phyloP scores from a whole-genome alignment of 2,329 filamentous ascomycete genomes.

The Sporothrix luriei region DNA sequence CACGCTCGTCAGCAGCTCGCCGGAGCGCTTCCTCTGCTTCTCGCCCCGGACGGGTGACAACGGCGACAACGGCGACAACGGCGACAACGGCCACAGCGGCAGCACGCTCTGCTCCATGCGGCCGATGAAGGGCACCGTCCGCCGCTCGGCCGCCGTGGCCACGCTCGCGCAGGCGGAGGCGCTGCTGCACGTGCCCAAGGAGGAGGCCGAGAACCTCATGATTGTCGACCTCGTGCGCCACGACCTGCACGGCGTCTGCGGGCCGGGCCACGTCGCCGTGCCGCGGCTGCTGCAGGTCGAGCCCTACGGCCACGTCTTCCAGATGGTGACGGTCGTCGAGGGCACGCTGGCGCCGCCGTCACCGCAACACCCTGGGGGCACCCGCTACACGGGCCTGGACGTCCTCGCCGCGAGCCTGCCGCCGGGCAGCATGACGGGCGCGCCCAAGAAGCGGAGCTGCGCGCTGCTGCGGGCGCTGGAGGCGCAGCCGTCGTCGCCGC shows the following conservation, averaged over 20 bases:
- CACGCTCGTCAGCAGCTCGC: constrained; percentile 80
- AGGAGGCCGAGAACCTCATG: constrained; percentile 96
- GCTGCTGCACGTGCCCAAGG: constrained; percentile 79
- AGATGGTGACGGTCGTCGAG: constrained; percentile 87
- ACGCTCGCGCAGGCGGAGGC: constrained; percentile 72
- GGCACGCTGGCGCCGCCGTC: constrained; percentile 66
- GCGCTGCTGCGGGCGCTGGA: constrained; percentile 77
- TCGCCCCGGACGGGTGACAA: neutral
- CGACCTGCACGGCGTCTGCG: constrained; percentile 83
- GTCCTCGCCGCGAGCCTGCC: constrained; percentile 78
- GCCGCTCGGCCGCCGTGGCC: constrained; percentile 65
- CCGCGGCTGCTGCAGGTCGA: constrained; percentile 82
- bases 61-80: neutral
- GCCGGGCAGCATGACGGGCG: constrained; percentile 94
- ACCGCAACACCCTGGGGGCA: too few species aligned
- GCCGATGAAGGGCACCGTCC: constrained; percentile 96
- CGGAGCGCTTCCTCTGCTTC: constrained; percentile 75
- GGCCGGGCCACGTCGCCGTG: constrained; percentile 71
- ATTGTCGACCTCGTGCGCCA: constrained; percentile 96
- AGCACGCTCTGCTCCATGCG: constrained; percentile 68
- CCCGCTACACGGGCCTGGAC: constrained; percentile 70
- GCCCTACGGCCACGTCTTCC: constrained; percentile 87
- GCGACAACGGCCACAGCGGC: too few species aligned
- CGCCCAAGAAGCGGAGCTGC: constrained; percentile 90
- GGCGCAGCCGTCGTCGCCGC: constrained; percentile 43